Conservation (phyloP, 129 eudicot species). For the Sambucus nigra region DNA sequence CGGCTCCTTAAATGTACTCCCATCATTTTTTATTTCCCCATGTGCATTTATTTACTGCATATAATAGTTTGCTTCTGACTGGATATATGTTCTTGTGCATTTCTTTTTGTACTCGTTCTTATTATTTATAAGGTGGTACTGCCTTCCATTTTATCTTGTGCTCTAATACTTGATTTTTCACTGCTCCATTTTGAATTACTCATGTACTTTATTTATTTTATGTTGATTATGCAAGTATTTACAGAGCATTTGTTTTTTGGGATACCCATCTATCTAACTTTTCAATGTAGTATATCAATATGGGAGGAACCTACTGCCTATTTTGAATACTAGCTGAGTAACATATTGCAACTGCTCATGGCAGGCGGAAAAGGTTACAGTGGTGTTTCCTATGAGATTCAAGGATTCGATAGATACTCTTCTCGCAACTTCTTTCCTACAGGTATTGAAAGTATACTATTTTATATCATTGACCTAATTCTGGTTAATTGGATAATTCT, state of each 20-base stretch:
- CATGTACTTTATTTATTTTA: background rate
- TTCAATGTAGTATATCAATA: background rate
- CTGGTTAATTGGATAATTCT: background rate
- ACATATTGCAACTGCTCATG: slow-evolving; percentile 18
- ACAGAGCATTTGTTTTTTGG: background rate
- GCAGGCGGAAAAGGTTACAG: slow-evolving; percentile 83
- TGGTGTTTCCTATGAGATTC: slow-evolving; percentile 86
- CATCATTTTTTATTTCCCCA: background rate
- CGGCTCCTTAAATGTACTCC: background rate
- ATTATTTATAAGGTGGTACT: background rate
- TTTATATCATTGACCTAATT: background rate
- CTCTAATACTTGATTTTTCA: no score
- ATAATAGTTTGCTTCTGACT: background rate
- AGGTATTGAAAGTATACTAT: slow-evolving; percentile 36
- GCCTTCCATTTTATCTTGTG: background rate
- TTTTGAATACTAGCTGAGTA: background rate
- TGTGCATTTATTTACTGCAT: background rate
- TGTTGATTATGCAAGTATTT: background rate
- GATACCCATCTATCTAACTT: background rate
- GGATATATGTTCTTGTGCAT: no score
- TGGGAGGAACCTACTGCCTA: background rate
- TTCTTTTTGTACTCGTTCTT: background rate
- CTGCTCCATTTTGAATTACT: background rate
- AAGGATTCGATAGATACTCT: slow-evolving; percentile 74
- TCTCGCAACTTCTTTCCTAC: slow-evolving; percentile 92